phyloP scores from a whole-genome alignment of 768 basidiomycete genomes.

The Russula griseocarnosa region DNA sequence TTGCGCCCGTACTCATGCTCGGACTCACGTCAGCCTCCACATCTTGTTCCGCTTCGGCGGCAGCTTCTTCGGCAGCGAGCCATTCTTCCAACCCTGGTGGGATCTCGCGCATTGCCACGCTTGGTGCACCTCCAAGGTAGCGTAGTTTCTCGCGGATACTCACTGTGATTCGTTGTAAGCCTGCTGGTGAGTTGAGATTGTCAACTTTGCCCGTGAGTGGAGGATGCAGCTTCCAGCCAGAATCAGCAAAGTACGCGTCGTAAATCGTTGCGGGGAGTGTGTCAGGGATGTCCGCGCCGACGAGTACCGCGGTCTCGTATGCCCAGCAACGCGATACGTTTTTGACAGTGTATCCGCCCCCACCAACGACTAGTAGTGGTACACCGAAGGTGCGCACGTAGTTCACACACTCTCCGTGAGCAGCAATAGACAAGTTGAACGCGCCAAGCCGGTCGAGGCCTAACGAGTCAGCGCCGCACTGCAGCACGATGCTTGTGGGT shows the following conservation, averaged over 20 bases:
- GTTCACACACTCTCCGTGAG: slow-evolving; percentile 97
- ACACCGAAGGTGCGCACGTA: slow-evolving; percentile 92
- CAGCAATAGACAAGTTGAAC: slow-evolving; percentile 96
- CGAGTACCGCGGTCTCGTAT: slow-evolving; percentile 92
- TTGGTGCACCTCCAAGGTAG: slow-evolving; percentile 93
- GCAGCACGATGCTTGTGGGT: slow-evolving; percentile 87
- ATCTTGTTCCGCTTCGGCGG: slow-evolving; percentile 61
- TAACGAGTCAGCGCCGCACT: slow-evolving; percentile 95
- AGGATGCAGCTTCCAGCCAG: slow-evolving; percentile 89
- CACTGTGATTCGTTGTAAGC: slow-evolving; percentile 83
- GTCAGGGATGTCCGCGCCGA: slow-evolving; percentile 78
- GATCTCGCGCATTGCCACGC: slow-evolving; percentile 93
- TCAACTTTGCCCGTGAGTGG: slow-evolving; percentile 88
- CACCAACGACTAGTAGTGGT: slow-evolving; percentile 87
- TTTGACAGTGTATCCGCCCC: slow-evolving; percentile 95
- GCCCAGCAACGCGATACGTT: slow-evolving; percentile 99
- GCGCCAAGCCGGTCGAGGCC: slow-evolving; percentile 94
- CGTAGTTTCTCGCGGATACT: slow-evolving; percentile 83
- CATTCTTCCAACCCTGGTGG: slow-evolving; percentile 85
- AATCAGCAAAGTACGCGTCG: slow-evolving; percentile 89
- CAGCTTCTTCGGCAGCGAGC: slow-evolving; percentile 62
- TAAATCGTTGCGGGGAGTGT: slow-evolving; percentile 86
- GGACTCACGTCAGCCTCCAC: slow-evolving; percentile 59
- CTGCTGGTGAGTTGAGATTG: slow-evolving; percentile 82
- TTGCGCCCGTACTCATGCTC: slow-evolving; percentile 50